A percentile compares a stretch with the other conserved stretches of the same genome.
Conservation (phyloP, 2,329 filamentous ascomycete species). For the Bipolaris zeicola region DNA sequence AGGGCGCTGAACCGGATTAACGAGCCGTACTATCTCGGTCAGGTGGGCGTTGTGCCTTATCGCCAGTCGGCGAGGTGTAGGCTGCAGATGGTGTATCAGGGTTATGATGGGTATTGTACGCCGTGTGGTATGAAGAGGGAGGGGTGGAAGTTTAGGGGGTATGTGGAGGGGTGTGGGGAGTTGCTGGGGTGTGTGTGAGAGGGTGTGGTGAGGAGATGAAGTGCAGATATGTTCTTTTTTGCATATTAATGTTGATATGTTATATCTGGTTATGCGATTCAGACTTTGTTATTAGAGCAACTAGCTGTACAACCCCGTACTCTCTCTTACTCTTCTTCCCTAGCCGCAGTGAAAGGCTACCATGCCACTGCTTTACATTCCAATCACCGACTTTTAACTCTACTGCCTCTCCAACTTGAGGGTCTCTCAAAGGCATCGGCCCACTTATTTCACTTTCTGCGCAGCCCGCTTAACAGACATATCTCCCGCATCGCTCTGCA, state of each 20-base stretch:
- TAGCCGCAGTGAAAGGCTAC: too few relatives aligned
- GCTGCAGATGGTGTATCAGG: neutral
- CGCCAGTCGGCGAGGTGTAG: slow-evolving; percentile 1
- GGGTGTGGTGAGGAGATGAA: neutral
- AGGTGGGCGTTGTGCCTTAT: slow-evolving; percentile 9
- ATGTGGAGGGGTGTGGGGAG: neutral
- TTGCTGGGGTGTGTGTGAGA: slow-evolving; percentile 1
- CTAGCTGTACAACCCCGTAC: too few relatives aligned
- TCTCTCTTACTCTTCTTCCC: too few relatives aligned
- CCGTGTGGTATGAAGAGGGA: slow-evolving; percentile 2
- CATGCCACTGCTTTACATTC: too few relatives aligned
- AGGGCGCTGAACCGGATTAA: slow-evolving; percentile 10
- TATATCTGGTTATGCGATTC: too few relatives aligned
- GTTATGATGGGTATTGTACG: slow-evolving; percentile 4
- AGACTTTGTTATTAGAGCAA: too few relatives aligned
- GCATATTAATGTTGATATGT: too few relatives aligned
- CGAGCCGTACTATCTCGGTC: slow-evolving; percentile 4
- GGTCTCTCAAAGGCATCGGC: neutral
- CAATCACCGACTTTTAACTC: neutral
- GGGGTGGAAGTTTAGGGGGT: slow-evolving; percentile 14
- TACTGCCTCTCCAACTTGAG: neutral
- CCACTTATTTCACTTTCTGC: slow-evolving; percentile 17
- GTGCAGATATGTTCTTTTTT: neutral
- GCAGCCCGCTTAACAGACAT: slow-evolving; percentile 13
- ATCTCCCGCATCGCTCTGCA: slow-evolving; percentile 17